phyloP scores from a whole-genome alignment of 371 early-diverging fungal genomes.

The Cladochytrium tenue region DNA sequence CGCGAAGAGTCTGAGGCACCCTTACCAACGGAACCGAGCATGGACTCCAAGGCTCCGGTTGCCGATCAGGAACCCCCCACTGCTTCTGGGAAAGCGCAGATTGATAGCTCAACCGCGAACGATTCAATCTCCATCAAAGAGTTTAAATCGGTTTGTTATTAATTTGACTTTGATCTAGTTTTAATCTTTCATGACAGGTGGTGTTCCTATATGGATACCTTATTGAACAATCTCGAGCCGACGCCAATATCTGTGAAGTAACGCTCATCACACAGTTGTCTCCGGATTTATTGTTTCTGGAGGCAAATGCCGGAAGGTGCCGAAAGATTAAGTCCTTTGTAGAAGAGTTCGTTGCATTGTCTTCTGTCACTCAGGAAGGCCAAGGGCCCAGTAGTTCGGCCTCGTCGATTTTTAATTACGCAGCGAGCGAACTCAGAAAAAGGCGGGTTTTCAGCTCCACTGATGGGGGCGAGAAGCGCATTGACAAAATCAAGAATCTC shows the following conservation, averaged over 20 bases:
- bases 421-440: slow-evolving; percentile 2
- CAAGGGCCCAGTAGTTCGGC: slow-evolving; percentile 1
- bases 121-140: too few relatives aligned
- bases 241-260: slow-evolving; percentile 29
- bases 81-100: too few relatives aligned
- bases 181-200: too few relatives aligned
- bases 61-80: too few relatives aligned
- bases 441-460: slow-evolving; percentile 5
- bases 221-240: slow-evolving; percentile 26
- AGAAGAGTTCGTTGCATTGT: slow-evolving; percentile 38
- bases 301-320: slow-evolving; percentile 32
- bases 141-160: too few relatives aligned
- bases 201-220: slow-evolving; percentile 46
- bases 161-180: too few relatives aligned
- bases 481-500: slow-evolving; percentile 32
- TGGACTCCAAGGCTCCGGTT: too few relatives aligned
- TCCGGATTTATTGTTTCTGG: slow-evolving; percentile 37
- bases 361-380: neutral
- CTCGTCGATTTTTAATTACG: neutral
- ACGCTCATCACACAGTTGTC: slow-evolving; percentile 42
- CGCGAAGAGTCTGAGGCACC: too few relatives aligned
- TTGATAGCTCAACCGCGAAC: too few relatives aligned
- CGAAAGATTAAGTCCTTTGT: slow-evolving; percentile 48
- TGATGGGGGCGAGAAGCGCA: slow-evolving; percentile 18
- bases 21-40: too few relatives aligned